Evolutionary conservation across 192 early-diverging fungal species (phyloP), one percentile per base, ranked within the genome.

Genomic region (Backusella mclennaniae): DNA sequence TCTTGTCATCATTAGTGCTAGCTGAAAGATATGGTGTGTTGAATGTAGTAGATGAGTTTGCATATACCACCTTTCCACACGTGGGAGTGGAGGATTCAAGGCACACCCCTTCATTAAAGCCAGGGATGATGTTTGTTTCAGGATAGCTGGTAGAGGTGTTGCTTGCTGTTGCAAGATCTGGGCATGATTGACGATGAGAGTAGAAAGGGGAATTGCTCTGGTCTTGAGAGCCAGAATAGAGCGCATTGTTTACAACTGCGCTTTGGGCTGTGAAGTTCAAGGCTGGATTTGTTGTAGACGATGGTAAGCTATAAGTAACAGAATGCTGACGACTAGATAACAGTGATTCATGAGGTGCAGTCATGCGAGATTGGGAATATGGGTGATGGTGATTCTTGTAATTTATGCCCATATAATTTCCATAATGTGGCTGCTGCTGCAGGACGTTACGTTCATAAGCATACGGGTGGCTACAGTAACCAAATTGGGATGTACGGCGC

Each of bases 391-490:
- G 38, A 12, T 29, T 33, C 23, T 33, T 35, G 29, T 33, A 68
- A 68, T 35, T 68, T 35, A 68, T 35, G 6, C 33, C 29, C 35
- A 46, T 44, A 71, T 49, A 46, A 49, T 49, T 31, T 46, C 44
- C 70, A 35, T 35, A 68, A 14, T 35, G 35, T 63, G 56, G 56
- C 56, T 63, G 56, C 26, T 63, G 56, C 56, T 63, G 56, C 56
- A 26, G 56, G 3, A 63, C 26, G 23, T 63, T 63, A 63, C 56
- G 56, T 29, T 63, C 56, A 63, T 23, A 63, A 39, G 23, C 39
- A 71, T 71, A 71, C 41, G 70, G 70, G 29, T 71, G 70, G 29
- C 70, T 44, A 41, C 44, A 71, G 70, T 71, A 71, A 71, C 44
- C 44, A 44, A 46, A 49, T 49, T 71, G 39, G 70, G 39, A 49